Conservation (phyloP, 768 basidiomycete genomes). For the Agaricus subrufescens region DNA sequence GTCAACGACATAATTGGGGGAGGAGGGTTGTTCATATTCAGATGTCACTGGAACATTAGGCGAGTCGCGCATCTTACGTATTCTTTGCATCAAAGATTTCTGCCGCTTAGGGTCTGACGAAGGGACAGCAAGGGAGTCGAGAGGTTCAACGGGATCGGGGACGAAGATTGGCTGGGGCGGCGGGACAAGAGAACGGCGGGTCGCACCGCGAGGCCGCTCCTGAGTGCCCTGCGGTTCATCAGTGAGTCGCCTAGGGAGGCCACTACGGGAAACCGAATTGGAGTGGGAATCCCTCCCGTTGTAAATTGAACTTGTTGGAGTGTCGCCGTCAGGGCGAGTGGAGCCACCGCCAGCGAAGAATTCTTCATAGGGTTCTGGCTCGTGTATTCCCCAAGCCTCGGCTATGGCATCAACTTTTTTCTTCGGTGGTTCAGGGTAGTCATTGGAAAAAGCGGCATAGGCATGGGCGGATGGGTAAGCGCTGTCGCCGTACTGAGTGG, state of each 20-base stretch:
- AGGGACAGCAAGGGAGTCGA: conserved; percentile 38
- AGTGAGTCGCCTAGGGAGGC: conserved; percentile 28
- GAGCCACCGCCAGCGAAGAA: conserved; percentile 79
- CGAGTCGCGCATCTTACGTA: conserved; percentile 82
- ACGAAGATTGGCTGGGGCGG: conserved; percentile 84
- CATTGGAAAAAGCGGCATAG: conserved; percentile 42
- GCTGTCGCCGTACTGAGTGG: conserved; percentile 29
- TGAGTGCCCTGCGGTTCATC: conserved; percentile 31
- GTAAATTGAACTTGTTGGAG: conserved; percentile 65
- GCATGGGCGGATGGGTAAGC: conserved; percentile 52
- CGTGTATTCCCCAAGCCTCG: conserved; percentile 91
- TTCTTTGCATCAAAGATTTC: conserved; percentile 83
- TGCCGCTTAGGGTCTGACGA: conserved; percentile 62
- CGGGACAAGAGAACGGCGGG: conserved; percentile 55
- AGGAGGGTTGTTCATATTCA: conserved; percentile 39
- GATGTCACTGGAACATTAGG: conserved; percentile 73
- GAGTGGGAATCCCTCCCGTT: conserved; percentile 53
- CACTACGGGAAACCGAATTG: conserved; percentile 24
- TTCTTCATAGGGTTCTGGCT: conserved; percentile 88
- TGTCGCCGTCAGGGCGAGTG: conserved; percentile 42
- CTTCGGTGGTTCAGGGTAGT: conserved; percentile 63
- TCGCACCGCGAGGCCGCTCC: conserved; percentile 32
- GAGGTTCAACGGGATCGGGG: conserved; percentile 41
- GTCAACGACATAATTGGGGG: conserved; percentile 41
- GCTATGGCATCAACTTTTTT: conserved; percentile 87